phyloP scores from a whole-genome alignment of 164 flowering plant genomes.

The Aristolochia contorta region DNA sequence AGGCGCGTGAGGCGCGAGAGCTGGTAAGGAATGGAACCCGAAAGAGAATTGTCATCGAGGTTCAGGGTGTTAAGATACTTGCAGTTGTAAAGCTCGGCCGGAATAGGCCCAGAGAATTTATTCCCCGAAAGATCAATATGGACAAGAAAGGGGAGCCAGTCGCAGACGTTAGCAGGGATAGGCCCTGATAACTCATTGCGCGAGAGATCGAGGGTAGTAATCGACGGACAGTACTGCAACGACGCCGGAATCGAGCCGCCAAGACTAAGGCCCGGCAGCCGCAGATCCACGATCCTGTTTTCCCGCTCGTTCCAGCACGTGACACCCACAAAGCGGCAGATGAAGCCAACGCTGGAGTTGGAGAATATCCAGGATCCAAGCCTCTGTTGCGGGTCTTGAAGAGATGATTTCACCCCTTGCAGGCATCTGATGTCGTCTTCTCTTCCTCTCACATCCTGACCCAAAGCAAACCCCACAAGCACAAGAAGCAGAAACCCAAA shows the following conservation, averaged over 20 bases:
- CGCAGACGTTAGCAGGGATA: slow-evolving; percentile 20
- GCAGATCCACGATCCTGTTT: slow-evolving; percentile 18
- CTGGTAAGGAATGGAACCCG: slow-evolving; percentile 24
- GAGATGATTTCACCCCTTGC: slow-evolving; percentile 8
- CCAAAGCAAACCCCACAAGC: no score
- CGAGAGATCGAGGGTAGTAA: slow-evolving; percentile 21
- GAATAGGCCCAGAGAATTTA: slow-evolving; percentile 15
- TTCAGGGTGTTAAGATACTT: slow-evolving; percentile 16
- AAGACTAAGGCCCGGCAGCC: slow-evolving; percentile 11
- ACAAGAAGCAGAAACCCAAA: no score
- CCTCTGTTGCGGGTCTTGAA: slow-evolving; percentile 13
- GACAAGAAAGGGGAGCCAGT: slow-evolving; percentile 25
- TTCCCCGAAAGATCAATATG: slow-evolving; percentile 23
- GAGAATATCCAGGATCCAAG: slow-evolving; percentile 18
- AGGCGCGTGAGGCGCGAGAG: slow-evolving; percentile 19
- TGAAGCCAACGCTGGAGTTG: slow-evolving; percentile 18
- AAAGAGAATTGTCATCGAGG: slow-evolving; percentile 15
- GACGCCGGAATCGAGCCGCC: slow-evolving; percentile 14
- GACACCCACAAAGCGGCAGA: slow-evolving; percentile 22
- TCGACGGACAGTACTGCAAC: slow-evolving; percentile 18
- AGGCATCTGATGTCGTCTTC: slow-evolving; percentile 27
- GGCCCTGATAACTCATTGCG: slow-evolving; percentile 15
- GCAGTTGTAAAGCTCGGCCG: slow-evolving; percentile 21
- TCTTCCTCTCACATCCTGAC: no score
- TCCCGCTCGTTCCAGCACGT: slow-evolving; percentile 28